A percentile compares a stretch with the other conserved stretches of the same genome.
phyloP scores from a whole-genome alignment of 2,329 filamentous ascomycete genomes.

The Alternaria rosae region DNA sequence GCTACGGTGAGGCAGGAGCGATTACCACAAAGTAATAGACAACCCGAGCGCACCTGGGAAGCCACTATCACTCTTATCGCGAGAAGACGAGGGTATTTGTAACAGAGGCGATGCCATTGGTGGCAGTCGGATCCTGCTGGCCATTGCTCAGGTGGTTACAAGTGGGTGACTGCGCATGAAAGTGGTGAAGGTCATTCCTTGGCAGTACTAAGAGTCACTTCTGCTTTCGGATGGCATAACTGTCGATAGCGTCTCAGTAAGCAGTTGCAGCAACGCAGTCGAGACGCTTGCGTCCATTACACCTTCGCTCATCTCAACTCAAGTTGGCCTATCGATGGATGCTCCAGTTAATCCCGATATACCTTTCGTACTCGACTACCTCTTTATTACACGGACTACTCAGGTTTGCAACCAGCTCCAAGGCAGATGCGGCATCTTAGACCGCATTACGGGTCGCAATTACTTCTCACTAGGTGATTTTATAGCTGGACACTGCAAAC shows the following conservation, averaged over 20 bases:
- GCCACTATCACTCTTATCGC: background rate
- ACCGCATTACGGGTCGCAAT: background rate
- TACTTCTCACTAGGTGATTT: background rate
- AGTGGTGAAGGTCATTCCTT: background rate
- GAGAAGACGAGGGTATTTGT: background rate
- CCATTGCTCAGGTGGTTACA: background rate
- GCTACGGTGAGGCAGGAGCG: conserved; percentile 13
- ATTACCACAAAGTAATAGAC: background rate
- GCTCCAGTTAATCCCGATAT: background rate
- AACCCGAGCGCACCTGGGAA: background rate
- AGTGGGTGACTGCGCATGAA: background rate
- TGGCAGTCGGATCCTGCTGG: background rate
- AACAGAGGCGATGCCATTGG: background rate
- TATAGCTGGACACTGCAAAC: background rate
- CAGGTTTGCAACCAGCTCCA: conserved; percentile 5
- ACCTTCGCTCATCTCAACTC: background rate
- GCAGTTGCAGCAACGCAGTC: background rate
- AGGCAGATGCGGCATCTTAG: background rate
- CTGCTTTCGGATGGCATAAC: background rate
- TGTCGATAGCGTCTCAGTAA: background rate
- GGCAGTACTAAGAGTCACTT: background rate
- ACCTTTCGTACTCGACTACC: background rate
- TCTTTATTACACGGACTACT: background rate
- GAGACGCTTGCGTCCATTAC: background rate
- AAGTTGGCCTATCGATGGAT: background rate